Percentiles rank a stretch among this genome's conserved stretches.
Conservation (phyloP, 2,329 filamentous ascomycete species). For the Trichophyton equinum region DNA sequence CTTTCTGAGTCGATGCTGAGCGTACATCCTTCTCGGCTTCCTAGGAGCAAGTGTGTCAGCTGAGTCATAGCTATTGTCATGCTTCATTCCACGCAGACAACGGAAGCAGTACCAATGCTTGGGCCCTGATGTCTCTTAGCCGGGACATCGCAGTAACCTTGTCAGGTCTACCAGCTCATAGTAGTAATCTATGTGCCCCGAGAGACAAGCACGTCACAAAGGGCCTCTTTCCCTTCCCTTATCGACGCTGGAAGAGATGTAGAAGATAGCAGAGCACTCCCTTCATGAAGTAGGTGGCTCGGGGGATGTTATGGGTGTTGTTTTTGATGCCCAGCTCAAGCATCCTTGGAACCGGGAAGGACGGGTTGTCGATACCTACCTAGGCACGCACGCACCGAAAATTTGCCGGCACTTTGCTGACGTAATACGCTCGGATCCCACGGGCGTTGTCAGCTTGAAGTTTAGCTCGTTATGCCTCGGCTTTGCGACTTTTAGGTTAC, state of each 20-base stretch:
- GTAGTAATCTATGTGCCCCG: not conserved
- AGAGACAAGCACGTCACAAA: not conserved
- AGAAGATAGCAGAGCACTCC: not conserved
- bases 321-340: not conserved
- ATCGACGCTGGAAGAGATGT: not conserved
- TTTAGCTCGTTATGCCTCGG: not conserved
- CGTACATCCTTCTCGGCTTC: slow-evolving; percentile 26
- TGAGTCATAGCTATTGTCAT: not conserved
- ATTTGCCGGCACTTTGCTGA: not conserved
- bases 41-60: slow-evolving; percentile 5
- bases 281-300: not conserved
- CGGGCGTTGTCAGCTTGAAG: not conserved
- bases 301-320: not conserved
- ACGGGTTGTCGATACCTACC: too few relatives aligned
- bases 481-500: not conserved
- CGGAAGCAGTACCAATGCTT: slow-evolving; percentile 9
- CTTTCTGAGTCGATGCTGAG: slow-evolving; percentile 41
- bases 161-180: not conserved
- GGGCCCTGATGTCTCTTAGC: slow-evolving; percentile 7
- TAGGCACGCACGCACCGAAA: not conserved
- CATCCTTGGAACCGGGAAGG: not conserved
- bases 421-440: not conserved
- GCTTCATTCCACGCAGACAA: not conserved
- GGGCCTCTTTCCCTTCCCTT: not conserved
- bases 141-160: slow-evolving; percentile 7